Evolutionary conservation across 768 basidiomycete genomes (phyloP).

Genomic region (Lyophyllum atratum): DNA sequence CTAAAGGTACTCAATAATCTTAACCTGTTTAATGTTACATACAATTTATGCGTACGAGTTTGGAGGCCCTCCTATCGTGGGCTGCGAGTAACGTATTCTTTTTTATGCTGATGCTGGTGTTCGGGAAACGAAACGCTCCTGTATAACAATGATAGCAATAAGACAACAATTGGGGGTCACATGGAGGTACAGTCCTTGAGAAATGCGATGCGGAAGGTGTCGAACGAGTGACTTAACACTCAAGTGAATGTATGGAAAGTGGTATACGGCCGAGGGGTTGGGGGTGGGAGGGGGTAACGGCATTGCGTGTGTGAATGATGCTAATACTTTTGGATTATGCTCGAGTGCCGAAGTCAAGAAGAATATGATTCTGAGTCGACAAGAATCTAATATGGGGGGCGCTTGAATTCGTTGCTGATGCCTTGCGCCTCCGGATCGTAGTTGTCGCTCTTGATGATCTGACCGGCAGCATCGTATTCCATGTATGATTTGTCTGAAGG

Average conservation of each 20-base stretch:
- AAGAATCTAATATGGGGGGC: slow-evolving; percentile 44
- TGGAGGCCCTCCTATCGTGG: not conserved
- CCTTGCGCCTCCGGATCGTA: slow-evolving; percentile 63
- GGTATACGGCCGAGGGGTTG: slow-evolving; percentile 11
- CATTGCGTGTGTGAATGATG: slow-evolving; percentile 4
- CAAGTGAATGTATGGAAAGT: not conserved
- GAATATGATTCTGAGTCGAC: not conserved
- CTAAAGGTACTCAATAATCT: slow-evolving; percentile 11
- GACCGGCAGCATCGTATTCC: slow-evolving; percentile 62
- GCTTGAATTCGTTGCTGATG: slow-evolving; percentile 66
- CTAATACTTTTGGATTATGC: slow-evolving; percentile 4
- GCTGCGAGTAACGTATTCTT: not conserved
- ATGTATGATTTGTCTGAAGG: slow-evolving; percentile 43
- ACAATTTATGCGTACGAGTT: not conserved
- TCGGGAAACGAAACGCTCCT: not conserved
- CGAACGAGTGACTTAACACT: not conserved
- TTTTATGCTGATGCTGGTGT: slow-evolving; percentile 2
- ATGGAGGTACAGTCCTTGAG: not conserved
- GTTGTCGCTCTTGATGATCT: slow-evolving; percentile 41
- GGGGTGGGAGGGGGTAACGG: not conserved
- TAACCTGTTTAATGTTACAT: slow-evolving; percentile 9
- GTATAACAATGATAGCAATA: not conserved
- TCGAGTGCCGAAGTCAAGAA: not conserved
- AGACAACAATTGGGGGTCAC: not conserved
- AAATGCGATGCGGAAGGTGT: not conserved